These are phyloP conservation scores for Ophiostoma sp. DNA, from an alignment of 2,329 filamentous ascomycete genomes.

Conservation along the genomic window DNA sequence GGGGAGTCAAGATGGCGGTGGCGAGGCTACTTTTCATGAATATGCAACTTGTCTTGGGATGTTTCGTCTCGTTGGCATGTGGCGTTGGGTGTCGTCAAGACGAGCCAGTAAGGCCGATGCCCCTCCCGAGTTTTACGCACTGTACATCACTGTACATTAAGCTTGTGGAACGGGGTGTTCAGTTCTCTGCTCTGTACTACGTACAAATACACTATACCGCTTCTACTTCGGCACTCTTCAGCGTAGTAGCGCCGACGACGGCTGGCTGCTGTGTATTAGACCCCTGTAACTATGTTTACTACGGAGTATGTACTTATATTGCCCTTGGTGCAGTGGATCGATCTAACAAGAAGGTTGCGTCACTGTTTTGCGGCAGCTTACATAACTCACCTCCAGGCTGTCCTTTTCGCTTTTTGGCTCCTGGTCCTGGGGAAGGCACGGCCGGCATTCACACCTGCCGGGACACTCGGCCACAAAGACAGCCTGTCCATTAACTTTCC, in stretches of 20 bases:
- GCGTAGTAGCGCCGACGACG: neutral
- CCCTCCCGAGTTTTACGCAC: neutral
- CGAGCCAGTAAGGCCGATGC: neutral
- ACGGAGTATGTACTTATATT: neutral
- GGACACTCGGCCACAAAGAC: slow-evolving; percentile 6
- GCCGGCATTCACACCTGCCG: neutral
- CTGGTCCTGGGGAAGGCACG: neutral
- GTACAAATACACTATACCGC: neutral
- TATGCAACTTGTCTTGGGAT: neutral
- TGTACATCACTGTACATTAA: neutral
- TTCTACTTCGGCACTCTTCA: neutral
- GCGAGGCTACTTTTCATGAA: neutral
- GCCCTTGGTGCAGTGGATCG: neutral
- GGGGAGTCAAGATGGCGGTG: neutral
- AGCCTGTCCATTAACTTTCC: neutral
- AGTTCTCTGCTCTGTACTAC: neutral
- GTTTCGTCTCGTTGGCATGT: neutral
- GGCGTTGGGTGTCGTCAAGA: neutral
- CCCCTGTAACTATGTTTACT: slow-evolving; percentile 1
- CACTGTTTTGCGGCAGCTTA: neutral
- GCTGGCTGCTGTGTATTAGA: neutral
- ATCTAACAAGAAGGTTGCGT: neutral
- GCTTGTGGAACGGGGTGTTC: neutral
- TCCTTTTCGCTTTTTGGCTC: neutral
- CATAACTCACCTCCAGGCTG: neutral